phyloP scores from a whole-genome alignment of 1,139 yeast genomes.

The Suhomyces kunorum region DNA sequence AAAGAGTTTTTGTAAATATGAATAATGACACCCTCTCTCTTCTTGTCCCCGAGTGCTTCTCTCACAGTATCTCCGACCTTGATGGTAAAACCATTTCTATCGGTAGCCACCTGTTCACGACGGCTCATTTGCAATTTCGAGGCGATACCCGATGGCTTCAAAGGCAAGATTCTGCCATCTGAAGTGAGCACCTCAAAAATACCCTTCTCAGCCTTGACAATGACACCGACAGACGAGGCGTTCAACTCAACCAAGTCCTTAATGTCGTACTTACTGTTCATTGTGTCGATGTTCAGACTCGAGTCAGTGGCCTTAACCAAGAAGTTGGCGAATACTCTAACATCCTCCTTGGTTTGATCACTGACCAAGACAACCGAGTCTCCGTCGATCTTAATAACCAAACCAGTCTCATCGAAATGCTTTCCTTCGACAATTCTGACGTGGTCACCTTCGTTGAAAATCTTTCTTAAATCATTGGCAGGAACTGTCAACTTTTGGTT shows the following conservation, averaged over 20 bases:
- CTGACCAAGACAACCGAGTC: slow-evolving; percentile 88
- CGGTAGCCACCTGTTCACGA: slow-evolving; percentile 83
- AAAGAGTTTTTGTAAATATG: slow-evolving; percentile 81
- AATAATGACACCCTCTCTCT: slow-evolving; percentile 80
- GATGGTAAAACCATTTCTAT: slow-evolving; percentile 78
- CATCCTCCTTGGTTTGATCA: slow-evolving; percentile 84
- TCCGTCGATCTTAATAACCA: slow-evolving; percentile 78
- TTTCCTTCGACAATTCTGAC: slow-evolving; percentile 91
- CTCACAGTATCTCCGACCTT: slow-evolving; percentile 89
- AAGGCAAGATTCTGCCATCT: slow-evolving; percentile 73
- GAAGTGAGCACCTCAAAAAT: slow-evolving; percentile 79
- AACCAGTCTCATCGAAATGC: slow-evolving; percentile 90
- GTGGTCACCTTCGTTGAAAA: slow-evolving; percentile 90
- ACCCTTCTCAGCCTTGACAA: slow-evolving; percentile 86
- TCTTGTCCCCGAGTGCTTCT: slow-evolving; percentile 67
- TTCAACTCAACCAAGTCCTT: slow-evolving; percentile 90
- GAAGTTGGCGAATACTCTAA: slow-evolving; percentile 89
- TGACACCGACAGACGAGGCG: slow-evolving; percentile 85
- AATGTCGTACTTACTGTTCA: slow-evolving; percentile 72
- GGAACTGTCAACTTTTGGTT: slow-evolving; percentile 68
- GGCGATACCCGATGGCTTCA: slow-evolving; percentile 79
- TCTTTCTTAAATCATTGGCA: slow-evolving; percentile 75
- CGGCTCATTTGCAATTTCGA: slow-evolving; percentile 65
- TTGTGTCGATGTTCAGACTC: slow-evolving; percentile 37
- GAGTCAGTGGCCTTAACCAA: slow-evolving; percentile 79